Evolutionary conservation across 306 rosid species (phyloP).

Genomic region (Cicer judaicum): DNA sequence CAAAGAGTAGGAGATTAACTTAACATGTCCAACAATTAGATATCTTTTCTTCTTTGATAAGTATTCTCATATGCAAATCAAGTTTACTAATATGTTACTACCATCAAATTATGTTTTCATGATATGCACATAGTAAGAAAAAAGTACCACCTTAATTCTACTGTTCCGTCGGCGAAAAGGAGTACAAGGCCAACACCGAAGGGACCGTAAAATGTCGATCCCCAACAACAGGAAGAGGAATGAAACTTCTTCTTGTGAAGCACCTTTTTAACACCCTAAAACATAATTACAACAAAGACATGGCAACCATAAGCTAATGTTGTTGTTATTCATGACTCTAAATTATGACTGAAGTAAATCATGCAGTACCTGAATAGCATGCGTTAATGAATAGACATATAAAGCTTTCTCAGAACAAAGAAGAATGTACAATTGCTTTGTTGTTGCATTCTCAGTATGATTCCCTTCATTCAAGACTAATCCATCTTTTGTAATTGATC

Average conservation of each 20-base stretch:
- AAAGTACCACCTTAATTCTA: conserved; percentile 74
- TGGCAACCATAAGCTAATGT: conserved; percentile 28
- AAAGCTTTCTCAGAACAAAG: conserved; percentile 89
- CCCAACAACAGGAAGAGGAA: conserved; percentile 86
- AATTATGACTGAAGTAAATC: conserved; percentile 23
- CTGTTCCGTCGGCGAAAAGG: conserved; percentile 71
- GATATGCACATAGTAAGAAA: conserved; percentile 4
- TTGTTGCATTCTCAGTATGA: conserved; percentile 49
- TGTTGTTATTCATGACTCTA: conserved; percentile 16
- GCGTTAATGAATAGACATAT: conserved; percentile 76
- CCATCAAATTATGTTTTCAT: conserved; percentile 3
- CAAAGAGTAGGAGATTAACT: not conserved
- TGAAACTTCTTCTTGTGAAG: conserved; percentile 82
- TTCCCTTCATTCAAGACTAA: conserved; percentile 51
- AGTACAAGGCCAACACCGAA: conserved; percentile 68
- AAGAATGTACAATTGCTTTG: conserved; percentile 63
- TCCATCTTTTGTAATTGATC: conserved; percentile 48
- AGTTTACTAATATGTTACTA: not conserved
- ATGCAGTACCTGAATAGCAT: conserved; percentile 73
- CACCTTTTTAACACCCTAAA: conserved; percentile 90
- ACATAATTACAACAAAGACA: conserved; percentile 30
- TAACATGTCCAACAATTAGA: not conserved
- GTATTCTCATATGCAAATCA: not conserved
- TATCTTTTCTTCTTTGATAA: not conserved
- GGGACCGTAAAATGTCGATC: conserved; percentile 67